Percentiles rank a stretch among this genome's conserved stretches.
phyloP scores from a whole-genome alignment of 2,329 filamentous ascomycete species.

The Pseudogymnoascus sp. region DNA sequence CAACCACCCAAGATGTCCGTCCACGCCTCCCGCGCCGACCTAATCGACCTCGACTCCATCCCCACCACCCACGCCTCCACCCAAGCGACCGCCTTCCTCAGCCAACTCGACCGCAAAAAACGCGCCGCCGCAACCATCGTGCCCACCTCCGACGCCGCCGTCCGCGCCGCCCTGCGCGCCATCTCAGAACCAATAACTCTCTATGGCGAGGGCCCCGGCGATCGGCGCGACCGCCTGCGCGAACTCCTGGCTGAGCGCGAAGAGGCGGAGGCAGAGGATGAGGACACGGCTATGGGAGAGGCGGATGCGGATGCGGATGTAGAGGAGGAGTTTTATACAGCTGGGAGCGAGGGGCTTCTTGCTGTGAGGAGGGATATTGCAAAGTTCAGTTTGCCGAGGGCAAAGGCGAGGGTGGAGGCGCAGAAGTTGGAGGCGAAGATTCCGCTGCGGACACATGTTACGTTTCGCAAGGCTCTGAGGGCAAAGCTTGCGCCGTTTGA shows the following conservation, averaged over 20 bases:
- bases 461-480: conserved; percentile 83
- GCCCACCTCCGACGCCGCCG: conserved; percentile 84
- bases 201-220: conserved; percentile 81
- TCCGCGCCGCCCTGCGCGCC: conserved; percentile 71
- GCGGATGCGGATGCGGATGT: conserved; percentile 53
- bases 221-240: conserved; percentile 78
- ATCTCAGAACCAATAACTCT: conserved; percentile 90
- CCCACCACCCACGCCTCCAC: conserved; percentile 14
- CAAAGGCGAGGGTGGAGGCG: conserved; percentile 65
- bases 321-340: conserved; percentile 93
- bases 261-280: conserved; percentile 54
- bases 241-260: conserved; percentile 68
- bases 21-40: conserved; percentile 6
- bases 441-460: conserved; percentile 80
- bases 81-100: conserved; percentile 27
- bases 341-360: conserved; percentile 66
- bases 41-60: conserved; percentile 6
- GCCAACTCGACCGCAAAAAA: conserved; percentile 83
- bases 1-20: conserved; percentile 1
- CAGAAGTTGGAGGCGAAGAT: conserved; percentile 78
- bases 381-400: conserved; percentile 72
- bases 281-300: conserved; percentile 49
- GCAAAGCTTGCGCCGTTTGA: conserved; percentile 76
- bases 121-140: conserved; percentile 83
- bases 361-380: conserved; percentile 73